Evolutionary conservation across 2,329 filamentous ascomycete genomes (phyloP), one percentile per base, ranked within the genome.

Genomic region (Fusarium piperis): DNA sequence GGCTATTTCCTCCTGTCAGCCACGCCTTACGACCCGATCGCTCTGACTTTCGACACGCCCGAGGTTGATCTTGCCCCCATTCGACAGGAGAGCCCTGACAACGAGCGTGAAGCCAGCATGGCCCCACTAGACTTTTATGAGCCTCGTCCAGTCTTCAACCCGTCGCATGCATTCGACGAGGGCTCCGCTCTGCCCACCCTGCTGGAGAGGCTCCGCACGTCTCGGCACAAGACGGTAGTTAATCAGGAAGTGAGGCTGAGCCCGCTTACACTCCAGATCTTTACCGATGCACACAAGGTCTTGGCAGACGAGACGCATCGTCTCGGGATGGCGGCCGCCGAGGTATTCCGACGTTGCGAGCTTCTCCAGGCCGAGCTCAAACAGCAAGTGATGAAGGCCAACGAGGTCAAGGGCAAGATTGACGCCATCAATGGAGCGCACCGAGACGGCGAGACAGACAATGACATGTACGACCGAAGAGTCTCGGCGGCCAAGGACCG

Each of bases 211-310:
- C 81, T 90, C 38, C 86, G 88, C 53, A 90, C 89, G 2, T 88
- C 88, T 48, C 86, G 88, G 59, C 86, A 91, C 79, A 88, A 88
- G 79, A 85, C 88, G 6, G 79, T 90, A 28, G 82, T 93, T 55
- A 89, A 88, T 64, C 91, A 93, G 67, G 89, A 93, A 76, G 85
- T 95, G 60, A 87, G 89, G 65, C 86, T 94, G 23, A 93, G 91
- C 23, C 89, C 92, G 13, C 88, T 92, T 23, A 93, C 92, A 2
- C 85, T 95, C 18, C 88, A 91, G 70, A 85, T 94, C 38, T 88
- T 95, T 72, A 92, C 91, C 30, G 90, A 93, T 65, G 90, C 90
- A 0, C 93, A 95, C 79, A 90, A 92, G 76, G 84, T 93, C 6
- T 84, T 95, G 7, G 90, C 90, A 68, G 86, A 88, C 11, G 92